Evolutionary conservation across 345 rosid species (phyloP), one percentile per base, ranked within the genome.

Genomic region (Euphorbia pulcherrima): DNA sequence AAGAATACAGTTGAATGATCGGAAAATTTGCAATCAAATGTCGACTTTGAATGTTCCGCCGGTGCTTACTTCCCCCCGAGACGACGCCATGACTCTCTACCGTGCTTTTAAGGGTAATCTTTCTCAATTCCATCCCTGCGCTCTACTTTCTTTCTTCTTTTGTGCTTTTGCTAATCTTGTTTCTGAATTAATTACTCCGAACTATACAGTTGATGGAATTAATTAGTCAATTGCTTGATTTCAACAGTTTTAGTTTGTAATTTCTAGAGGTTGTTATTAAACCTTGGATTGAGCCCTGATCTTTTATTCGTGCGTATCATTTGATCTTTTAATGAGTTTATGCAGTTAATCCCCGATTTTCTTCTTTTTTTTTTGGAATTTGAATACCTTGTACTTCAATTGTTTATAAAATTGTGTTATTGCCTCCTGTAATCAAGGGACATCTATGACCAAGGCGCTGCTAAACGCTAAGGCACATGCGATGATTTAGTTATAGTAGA

Each of bases 101-200:
- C 81, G 80, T 28, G 90, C 92, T 67, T 87, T 87, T 72, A 87
- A 85, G 70, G 92, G 92, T 87, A 68, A 53, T 23, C 62, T 44
- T 44, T 10, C 50, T 1, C 17, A 44, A 3, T 33, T 33, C 37
- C 37, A 33, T 33, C 37, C 3, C 7, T 33, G 37, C 37, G 4
- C 14, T 51, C 13, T 39, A 21, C 0, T 13, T 59, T 16, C 46
- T 53, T 28, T 1, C 28, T 65, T 28, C 44, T 11, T 23, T 2
- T 20, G 1, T 44, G 2, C 17, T 44, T 44, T 44, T 44, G 18
- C 2, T 44, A 1, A 44, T 44, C 16, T 44, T 44, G 16, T 44
- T 18, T 44, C 50, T 14, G 1, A 33, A 2, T 1, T 44, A 44
- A 44, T 44, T 44, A 11, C 13, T 39, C 50, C 16, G 30, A 21